A percentile compares a stretch with the other conserved stretches of the same genome.
Evolutionary conservation across 2,329 filamentous ascomycete species (phyloP).

Genomic region (Talaromyces sp.): DNA sequence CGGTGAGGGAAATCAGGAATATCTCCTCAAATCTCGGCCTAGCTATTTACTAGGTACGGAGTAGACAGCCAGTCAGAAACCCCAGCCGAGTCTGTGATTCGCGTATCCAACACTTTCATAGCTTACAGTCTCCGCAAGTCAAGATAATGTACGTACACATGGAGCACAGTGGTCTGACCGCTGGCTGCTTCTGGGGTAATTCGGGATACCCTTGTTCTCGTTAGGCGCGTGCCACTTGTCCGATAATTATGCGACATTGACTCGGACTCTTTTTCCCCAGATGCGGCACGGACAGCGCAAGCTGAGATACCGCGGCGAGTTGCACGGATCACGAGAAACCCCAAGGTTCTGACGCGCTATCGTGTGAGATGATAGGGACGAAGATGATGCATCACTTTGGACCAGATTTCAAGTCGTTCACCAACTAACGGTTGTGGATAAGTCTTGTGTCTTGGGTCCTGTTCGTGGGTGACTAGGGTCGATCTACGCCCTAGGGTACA

Average conservation of each 20-base stretch:
- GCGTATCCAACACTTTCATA: not conserved
- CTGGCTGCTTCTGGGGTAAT: not conserved
- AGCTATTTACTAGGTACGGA: not conserved
- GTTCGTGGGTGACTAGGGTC: not conserved
- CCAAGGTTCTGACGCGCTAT: not conserved
- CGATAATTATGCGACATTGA: not conserved
- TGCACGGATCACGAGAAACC: not conserved
- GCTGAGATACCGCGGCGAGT: not conserved
- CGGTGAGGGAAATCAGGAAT: constrained; percentile 1
- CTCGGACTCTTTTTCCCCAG: not conserved
- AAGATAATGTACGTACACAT: not conserved
- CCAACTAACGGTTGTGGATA: not conserved
- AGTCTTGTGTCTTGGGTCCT: not conserved
- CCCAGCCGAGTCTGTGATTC: not conserved
- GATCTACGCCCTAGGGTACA: not conserved
- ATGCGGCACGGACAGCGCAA: not conserved
- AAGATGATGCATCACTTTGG: not conserved
- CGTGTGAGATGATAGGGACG: not conserved
- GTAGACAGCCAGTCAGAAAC: not conserved
- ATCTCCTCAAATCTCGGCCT: not conserved
- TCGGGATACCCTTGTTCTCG: not conserved
- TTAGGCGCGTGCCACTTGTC: not conserved
- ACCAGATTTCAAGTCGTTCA: not conserved
- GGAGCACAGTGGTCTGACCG: not conserved
- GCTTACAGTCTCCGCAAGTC: not conserved